Base-by-base conservation (phyloP, 179 eudicot genomes). In the Kewa caespitosa region DNA sequence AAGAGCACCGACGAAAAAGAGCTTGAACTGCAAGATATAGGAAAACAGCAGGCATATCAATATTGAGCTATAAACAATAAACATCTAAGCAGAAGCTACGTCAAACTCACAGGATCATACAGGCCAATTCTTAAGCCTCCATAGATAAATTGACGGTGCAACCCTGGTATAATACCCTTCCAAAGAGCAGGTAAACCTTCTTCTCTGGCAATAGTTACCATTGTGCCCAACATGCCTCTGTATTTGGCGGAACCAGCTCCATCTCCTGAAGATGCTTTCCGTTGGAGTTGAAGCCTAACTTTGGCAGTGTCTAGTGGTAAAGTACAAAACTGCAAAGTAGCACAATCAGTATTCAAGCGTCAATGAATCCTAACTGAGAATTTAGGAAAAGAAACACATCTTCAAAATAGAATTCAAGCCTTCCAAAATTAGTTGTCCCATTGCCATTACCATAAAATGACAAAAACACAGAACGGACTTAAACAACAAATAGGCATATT, bases 281-380 rank as follows among this genome's bases (percentile, higher is more conserved):
- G 88, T 69, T 92, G 97, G 50, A 92, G 93, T 79, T 92, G 97
- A 78, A 92, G 92, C 85, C 96, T 87, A 52, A 92, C 97, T 85
- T 92, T 92, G 46, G 96, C 97, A 22, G 85, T 87, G 83, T 92
- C 97, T 74, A 92, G 73, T 67, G 97, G 97, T 75, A 92, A 76
- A 61, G 97, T 92, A 84, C 89, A 90, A 63, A 92, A 79, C 97
- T 92, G 91, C 90, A 86, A 73, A 79, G 67, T 78, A 78, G 71
- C 67, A 72, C 74, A 67, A 78, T 74, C 60, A 73, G n/a, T n/a
- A n/a, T n/a, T n/a, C n/a, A n/a, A n/a, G n/a, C n/a, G n/a, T n/a
- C n/a, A n/a, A n/a, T n/a, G n/a, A n/a, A n/a, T n/a, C n/a, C n/a
- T n/a, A n/a, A n/a, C n/a, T n/a, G n/a, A n/a, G n/a, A n/a, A n/a